These are phyloP conservation scores for Prunus mume DNA, from an alignment of 306 rosid genomes.

Conservation along the genomic window DNA sequence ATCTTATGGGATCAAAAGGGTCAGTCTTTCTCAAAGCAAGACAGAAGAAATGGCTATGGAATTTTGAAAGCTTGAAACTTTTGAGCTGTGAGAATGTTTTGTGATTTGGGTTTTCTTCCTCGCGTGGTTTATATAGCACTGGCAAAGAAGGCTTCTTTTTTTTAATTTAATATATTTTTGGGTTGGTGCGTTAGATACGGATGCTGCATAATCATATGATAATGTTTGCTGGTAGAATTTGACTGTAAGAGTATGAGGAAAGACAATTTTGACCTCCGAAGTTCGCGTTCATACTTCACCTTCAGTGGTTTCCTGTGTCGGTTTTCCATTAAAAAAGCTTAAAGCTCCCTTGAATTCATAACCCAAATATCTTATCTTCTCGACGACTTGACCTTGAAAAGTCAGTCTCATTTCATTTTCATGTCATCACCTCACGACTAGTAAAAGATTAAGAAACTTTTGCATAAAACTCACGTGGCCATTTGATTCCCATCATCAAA, in stretches of 20 bases:
- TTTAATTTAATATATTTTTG: not conserved
- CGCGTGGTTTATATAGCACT: not conserved
- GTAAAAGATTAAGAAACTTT: not conserved
- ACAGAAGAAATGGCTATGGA: not conserved
- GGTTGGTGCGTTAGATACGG: no score
- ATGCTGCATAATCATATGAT: no score
- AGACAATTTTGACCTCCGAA: not conserved
- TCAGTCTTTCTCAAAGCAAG: not conserved
- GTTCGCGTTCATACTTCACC: not conserved
- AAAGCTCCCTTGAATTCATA: not conserved
- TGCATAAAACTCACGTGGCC: conserved; percentile 14
- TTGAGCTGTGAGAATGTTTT: not conserved
- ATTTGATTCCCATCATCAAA: not conserved
- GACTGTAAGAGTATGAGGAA: not conserved
- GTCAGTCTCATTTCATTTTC: not conserved
- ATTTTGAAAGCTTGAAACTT: not conserved
- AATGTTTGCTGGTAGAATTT: conserved; percentile 15
- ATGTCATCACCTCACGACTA: no score
- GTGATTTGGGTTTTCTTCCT: not conserved
- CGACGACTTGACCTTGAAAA: not conserved
- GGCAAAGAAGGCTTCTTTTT: not conserved
- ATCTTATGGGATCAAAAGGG: not conserved
- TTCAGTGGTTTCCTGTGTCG: not conserved
- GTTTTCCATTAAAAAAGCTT: not conserved
- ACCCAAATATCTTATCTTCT: not conserved